Conservation (phyloP, 2,329 filamentous ascomycete species). For the Calonectria pteridis region DNA sequence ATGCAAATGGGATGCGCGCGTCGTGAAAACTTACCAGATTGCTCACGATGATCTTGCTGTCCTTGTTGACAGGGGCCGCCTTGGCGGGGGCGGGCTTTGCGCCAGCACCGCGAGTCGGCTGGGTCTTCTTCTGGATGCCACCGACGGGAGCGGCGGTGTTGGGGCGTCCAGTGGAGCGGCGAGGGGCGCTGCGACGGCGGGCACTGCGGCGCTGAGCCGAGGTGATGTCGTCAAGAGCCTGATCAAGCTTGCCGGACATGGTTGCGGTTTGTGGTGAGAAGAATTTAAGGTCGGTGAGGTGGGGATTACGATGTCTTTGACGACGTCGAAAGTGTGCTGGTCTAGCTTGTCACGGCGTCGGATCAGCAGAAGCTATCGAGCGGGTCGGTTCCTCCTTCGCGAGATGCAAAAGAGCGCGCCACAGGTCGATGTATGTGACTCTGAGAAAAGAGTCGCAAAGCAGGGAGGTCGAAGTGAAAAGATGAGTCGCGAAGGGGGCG, state of each 20-base stretch:
- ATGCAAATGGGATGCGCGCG: not conserved
- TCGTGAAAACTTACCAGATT: conserved; percentile 80
- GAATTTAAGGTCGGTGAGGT: conserved; percentile 30
- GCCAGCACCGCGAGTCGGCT: conserved; percentile 68
- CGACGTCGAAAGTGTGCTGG: conserved; percentile 32
- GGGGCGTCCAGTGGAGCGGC: conserved; percentile 64
- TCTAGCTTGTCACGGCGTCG: conserved; percentile 38
- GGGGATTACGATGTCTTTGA: conserved; percentile 20
- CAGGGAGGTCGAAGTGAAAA: conserved; percentile 30
- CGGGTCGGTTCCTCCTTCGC: conserved; percentile 13
- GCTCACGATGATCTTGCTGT: conserved; percentile 98
- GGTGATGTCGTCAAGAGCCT: conserved; percentile 98
- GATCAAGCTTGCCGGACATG: conserved; percentile 96
- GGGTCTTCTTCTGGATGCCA: conserved; percentile 85
- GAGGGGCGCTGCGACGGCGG: conserved; percentile 63
- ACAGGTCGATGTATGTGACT: not conserved
- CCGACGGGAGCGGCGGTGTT: conserved; percentile 79
- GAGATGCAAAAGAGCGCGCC: conserved; percentile 13
- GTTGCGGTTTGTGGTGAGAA: conserved; percentile 50
- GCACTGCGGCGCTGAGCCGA: conserved; percentile 76
- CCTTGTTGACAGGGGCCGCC: conserved; percentile 71
- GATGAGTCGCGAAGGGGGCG: conserved; percentile 27
- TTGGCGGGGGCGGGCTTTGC: conserved; percentile 75
- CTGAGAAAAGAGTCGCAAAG: conserved; percentile 24
- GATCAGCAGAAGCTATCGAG: conserved; percentile 41